phyloP scores from a whole-genome alignment of 345 rosid genomes.

The Salix purpurea region DNA sequence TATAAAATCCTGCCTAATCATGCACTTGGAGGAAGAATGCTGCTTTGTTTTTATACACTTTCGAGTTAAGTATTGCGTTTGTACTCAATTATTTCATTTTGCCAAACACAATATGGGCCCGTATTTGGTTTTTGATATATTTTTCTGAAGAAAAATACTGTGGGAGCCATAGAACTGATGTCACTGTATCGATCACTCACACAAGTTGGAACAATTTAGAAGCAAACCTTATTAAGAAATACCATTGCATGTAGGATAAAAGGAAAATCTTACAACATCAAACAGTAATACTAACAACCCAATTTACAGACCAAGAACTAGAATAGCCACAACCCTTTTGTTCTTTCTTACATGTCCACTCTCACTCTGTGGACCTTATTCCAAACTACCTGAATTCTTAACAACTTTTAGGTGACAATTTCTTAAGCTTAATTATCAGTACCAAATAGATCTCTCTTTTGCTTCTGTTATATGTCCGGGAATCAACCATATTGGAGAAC shows the following conservation, averaged over 20 bases:
- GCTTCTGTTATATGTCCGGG: background rate
- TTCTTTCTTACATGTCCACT: background rate
- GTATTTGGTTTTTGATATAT: background rate
- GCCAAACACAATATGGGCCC: no score
- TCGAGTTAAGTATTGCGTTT: background rate
- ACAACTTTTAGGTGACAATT: background rate
- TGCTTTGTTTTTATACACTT: background rate
- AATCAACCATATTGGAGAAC: background rate
- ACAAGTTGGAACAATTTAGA: background rate
- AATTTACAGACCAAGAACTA: constrained; percentile 8
- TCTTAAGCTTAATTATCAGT: background rate
- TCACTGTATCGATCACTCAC: background rate
- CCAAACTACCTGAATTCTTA: background rate
- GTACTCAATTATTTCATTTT: background rate
- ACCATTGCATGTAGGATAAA: constrained; percentile 2
- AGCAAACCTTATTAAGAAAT: background rate
- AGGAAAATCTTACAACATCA: background rate
- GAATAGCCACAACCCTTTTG: background rate
- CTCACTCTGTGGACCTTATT: background rate
- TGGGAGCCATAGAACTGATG: background rate
- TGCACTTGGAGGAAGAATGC: background rate
- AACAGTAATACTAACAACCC: background rate
- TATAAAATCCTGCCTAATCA: no score
- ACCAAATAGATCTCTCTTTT: background rate
- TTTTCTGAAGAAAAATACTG: background rate